A percentile compares a stretch with the other conserved stretches of the same genome.
phyloP scores from a whole-genome alignment of 306 rosid genomes.

The Spatholobus suberectus region DNA sequence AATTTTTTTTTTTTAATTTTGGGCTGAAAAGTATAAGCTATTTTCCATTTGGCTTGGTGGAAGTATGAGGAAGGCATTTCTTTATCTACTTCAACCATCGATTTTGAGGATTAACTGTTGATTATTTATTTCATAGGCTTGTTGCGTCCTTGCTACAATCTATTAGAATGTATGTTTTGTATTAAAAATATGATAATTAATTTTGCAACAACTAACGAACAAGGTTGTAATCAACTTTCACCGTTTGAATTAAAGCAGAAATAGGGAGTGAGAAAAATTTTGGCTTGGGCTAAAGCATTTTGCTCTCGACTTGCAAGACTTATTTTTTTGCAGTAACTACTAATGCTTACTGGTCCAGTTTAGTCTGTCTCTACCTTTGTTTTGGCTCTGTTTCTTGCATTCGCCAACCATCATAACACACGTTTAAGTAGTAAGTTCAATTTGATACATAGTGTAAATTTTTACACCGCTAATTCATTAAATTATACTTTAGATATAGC shows the following conservation, averaged over 20 bases:
- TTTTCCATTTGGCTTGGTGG: background rate
- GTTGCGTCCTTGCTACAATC: background rate
- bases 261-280: background rate
- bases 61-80: background rate
- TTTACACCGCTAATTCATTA: too few relatives aligned
- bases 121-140: background rate
- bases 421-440: too few relatives aligned
- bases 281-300: too few relatives aligned
- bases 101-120: slow-evolving; percentile 10
- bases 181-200: background rate
- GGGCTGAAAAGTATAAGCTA: background rate
- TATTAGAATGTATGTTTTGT: background rate
- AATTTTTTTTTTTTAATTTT: background rate
- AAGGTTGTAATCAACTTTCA: background rate
- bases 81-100: background rate
- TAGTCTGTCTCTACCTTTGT: too few relatives aligned
- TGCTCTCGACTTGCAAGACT: too few relatives aligned
- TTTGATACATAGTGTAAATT: too few relatives aligned
- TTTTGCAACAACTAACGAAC: background rate
- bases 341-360: too few relatives aligned
- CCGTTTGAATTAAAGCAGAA: background rate
- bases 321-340: too few relatives aligned
- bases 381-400: too few relatives aligned
- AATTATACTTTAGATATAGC: too few relatives aligned
- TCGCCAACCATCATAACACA: too few relatives aligned